These are phyloP conservation scores for Penicillium sp. DNA, from an alignment of 2,329 filamentous ascomycete genomes.

Conservation along the genomic window DNA sequence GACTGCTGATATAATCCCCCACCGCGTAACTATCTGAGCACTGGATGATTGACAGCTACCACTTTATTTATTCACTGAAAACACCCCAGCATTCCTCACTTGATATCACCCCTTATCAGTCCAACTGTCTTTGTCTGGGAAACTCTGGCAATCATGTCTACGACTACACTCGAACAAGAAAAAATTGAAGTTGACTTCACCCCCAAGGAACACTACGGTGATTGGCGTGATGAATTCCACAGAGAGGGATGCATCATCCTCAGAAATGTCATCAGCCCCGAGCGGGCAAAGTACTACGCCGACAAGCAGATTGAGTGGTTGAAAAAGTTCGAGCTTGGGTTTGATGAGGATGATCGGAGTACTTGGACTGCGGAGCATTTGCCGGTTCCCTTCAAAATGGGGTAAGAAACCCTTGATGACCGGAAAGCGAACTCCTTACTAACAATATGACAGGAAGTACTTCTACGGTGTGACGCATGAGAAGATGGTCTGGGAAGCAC, in stretches of 20 bases:
- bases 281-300: conserved; percentile 39
- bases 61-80: no score
- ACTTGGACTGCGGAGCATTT: conserved; percentile 46
- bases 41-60: no score
- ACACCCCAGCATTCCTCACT: no score
- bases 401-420: conserved; percentile 28
- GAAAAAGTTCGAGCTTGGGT: conserved; percentile 39
- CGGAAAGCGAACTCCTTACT: background rate
- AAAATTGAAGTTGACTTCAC: no score
- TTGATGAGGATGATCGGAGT: conserved; percentile 35
- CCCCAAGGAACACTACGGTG: no score
- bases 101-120: no score
- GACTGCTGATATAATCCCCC: no score
- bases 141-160: no score
- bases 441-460: conserved; percentile 17
- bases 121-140: no score
- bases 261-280: conserved; percentile 37
- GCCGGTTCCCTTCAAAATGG: conserved; percentile 42
- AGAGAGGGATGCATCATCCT: conserved; percentile 41
- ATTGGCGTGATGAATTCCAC: conserved; percentile 44
- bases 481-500: conserved; percentile 44
- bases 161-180: no score
- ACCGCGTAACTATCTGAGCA: no score
- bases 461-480: conserved; percentile 40
- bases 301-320: conserved; percentile 43